Evolutionary conservation across 805 yeast species (phyloP), one percentile per base, ranked within the genome.

Genomic region (Candida mattraensis): DNA sequence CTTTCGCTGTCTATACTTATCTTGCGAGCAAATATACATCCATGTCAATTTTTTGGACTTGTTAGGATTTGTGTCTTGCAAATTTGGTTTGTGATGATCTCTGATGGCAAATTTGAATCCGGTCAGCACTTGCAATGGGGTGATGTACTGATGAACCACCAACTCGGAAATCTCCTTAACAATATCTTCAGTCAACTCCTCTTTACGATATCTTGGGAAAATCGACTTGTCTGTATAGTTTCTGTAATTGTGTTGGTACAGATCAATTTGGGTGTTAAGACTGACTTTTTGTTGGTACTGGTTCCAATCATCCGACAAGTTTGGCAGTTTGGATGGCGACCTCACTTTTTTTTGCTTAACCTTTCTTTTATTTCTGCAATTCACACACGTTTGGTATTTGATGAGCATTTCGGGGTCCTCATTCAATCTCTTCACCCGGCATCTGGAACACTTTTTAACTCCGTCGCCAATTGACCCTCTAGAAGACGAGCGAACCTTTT

Each of bases 21-120:
- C 74, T 35, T 69, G 74, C 3, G 71, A 64, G 39, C 74, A 69
- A 18, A 69, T 61, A 38, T 64, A 69, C 64, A 61, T 66, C 58
- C 70, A 68, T 1, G 70, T 55, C 24, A 67, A 56, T 41, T 65
- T 67, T 35, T 66, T 66, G 6, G 65, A 51, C 39, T 61, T 64
- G 24, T 63, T 53, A 5, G 69, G 69, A 22, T 67, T 67, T 4
- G 48, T 39, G 28, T 57, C 60, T 7, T 42, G 30, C 18, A 59
- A 30, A 16, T 51, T 44, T 11, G 61, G 59, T 47, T 67, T 66
- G 44, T 69, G 74, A 42, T 61, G 67, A 42, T 69, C 74, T 33
- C 74, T 54, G 9, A 67, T 64, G 0, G 72, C 69, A 40, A 68
- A 68, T 33, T 63, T 58, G 40, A 60, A 69, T 2, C 73, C 73